These are phyloP conservation scores for Trypanosoma lewisi DNA, from an alignment of 208 protist species.

Conservation along the genomic window DNA sequence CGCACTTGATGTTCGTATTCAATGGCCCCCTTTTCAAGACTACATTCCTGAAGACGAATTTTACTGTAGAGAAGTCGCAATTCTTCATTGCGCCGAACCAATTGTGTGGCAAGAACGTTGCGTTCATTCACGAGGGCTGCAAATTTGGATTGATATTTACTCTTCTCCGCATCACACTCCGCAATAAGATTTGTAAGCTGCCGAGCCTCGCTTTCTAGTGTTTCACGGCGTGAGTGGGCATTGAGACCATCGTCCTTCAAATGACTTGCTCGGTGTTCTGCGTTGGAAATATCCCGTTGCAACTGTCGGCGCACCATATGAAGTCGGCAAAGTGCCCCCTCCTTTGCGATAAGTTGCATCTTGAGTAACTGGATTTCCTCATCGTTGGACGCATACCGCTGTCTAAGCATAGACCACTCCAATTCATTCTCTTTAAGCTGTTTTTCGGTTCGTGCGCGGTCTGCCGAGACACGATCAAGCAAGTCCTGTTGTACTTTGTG, in stretches of 20 bases:
- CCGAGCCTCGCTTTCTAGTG: slow-evolving; percentile 80
- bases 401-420: slow-evolving; percentile 93
- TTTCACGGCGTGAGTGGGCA: slow-evolving; percentile 43
- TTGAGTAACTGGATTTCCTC: slow-evolving; percentile 94
- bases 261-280: slow-evolving; percentile 72
- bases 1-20: slow-evolving; percentile 92
- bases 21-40: slow-evolving; percentile 91
- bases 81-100: slow-evolving; percentile 98
- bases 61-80: slow-evolving; percentile 97
- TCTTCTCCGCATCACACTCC: slow-evolving; percentile 91
- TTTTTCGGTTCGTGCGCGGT: slow-evolving; percentile 97
- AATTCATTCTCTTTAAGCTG: slow-evolving; percentile 94
- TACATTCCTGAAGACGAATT: slow-evolving; percentile 95
- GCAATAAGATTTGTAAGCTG: slow-evolving; percentile 94
- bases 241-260: slow-evolving; percentile 65
- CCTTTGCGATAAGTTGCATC: slow-evolving; percentile 96
- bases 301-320: slow-evolving; percentile 74
- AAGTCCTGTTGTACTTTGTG: slow-evolving; percentile 96
- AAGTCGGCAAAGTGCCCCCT: slow-evolving; percentile 85
- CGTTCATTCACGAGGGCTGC: slow-evolving; percentile 94
- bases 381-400: slow-evolving; percentile 92
- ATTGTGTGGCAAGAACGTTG: slow-evolving; percentile 95
- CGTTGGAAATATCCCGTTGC: slow-evolving; percentile 75
- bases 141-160: slow-evolving; percentile 91
- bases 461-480: slow-evolving; percentile 94